Base-by-base conservation (phyloP, 495 filamentous ascomycete genomes). In the Lophiotrema nucula region DNA sequence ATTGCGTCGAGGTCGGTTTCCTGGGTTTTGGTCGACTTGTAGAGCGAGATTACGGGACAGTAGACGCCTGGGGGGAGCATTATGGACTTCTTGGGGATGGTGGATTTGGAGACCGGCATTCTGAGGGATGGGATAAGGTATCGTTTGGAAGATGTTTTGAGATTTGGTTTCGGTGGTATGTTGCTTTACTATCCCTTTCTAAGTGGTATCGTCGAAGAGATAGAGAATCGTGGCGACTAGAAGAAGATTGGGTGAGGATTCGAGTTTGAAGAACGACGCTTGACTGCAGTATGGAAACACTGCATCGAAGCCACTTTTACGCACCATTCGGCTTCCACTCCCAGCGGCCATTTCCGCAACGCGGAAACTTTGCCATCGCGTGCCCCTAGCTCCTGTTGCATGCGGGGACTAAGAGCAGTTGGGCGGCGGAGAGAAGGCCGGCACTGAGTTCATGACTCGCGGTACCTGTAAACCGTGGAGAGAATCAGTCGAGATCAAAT, bases 31-130 rank as follows among this genome's bases (percentile, higher is more conserved):
- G 46, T 52, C 6, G 45, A 3, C 24, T 43, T 51, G 38, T 58
- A 58, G 23, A 58, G 39, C 1, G 55, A 51, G 38, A 58, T 46
- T 16, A 58, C 47, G 26, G 55, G 55, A 21, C 21, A 31, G 46
- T 58, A 58, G 37, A 58, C 55, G 3, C 55, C 55, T 3, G 55
- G 55, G 21, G 55, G 55, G 2, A 58, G 38, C 45, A 58, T 51
- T 15, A 24, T 43, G n/a, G 16, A 28, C 37, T 58, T 58, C 3
- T 38, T 18, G 22, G 33, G 46, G 24, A 50, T 51, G 4, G 31
- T 18, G 33, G 55, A 48, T 35, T 45, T 47, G 2, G 86, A 83
- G 67, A 87, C 81, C 0, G 81, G 35, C 50, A 53, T 53, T 8
- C 1, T 53, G 50, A 38, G 12, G 2, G 8, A 8, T 35, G 31